Evolutionary conservation across 257 asterid genomes (phyloP), one percentile per base, ranked within the genome.

Genomic region (Nicotiana benthamiana): DNA sequence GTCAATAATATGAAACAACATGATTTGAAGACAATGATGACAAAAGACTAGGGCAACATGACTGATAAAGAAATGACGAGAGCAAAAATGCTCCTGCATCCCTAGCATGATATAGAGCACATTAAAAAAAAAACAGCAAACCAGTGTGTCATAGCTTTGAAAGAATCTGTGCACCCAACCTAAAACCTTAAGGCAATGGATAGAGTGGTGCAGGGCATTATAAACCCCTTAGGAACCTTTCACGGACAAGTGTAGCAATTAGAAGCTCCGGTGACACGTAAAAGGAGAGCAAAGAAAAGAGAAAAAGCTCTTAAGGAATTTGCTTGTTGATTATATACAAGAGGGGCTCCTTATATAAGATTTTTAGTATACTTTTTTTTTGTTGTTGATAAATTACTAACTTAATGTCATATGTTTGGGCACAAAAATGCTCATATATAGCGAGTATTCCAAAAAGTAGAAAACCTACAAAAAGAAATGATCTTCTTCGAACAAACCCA

Each of bases 261-360:
- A 70, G 28, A 43, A 70, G 57, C 22, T 40, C 57, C 3, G 13
- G 24, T 12, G 20, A 70, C 77, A 43, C 6, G 30, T 68, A 70
- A 70, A 70, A 70, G 59, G 77, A 43, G 59, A 43, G 59, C 10
- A 70, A 43, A 70, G 77, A 70, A 70, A 70, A 12, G 57, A 70
- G 12, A 20, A 70, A 43, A 30, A 22, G 15, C 59, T 70, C 59
- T 6, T 70, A 22, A 70, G 30, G 4, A 70, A 12, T 3, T 43
- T 70, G 59, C 7, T 70, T 70, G 36, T 22, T 43, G 59, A 70
- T 13, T 2, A 52, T 40, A 43, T 43, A 70, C 34, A 40, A 70
- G 20, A 43, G 59, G 36, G 13, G 36, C 34, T 43, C 48, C 59
- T 43, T 68, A 20, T 68, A 68, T 40, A 40, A 40, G 76, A 68